phyloP scores from a whole-genome alignment of 1,284 basidiomycete species.

The Leucoagaricus sp. region DNA sequence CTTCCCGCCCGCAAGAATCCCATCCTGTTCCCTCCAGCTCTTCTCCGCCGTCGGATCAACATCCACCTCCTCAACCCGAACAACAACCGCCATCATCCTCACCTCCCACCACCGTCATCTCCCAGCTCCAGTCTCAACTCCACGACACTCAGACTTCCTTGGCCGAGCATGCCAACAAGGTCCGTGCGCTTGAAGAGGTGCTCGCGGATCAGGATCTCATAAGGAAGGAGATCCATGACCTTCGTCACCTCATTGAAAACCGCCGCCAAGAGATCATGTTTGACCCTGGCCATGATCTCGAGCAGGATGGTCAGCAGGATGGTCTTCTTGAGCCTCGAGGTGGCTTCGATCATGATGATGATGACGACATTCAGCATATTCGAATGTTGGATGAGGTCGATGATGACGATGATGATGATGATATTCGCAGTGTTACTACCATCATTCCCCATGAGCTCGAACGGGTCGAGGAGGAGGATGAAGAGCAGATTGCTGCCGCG shows the following conservation, averaged over 20 bases:
- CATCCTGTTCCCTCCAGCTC: conserved; percentile 25
- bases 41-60: conserved; percentile 18
- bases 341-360: conserved; percentile 39
- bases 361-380: conserved; percentile 28
- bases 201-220: conserved; percentile 88
- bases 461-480: conserved; percentile 74
- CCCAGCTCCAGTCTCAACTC: conserved; percentile 78
- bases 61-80: conserved; percentile 35
- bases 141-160: conserved; percentile 84
- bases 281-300: conserved; percentile 18
- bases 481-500: conserved; percentile 52
- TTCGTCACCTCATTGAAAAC: conserved; percentile 68
- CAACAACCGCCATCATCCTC: conserved; percentile 26
- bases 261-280: conserved; percentile 15
- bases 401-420: conserved; percentile 64
- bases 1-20: conserved; percentile 18
- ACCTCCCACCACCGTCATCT: conserved; percentile 44
- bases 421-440: conserved; percentile 60
- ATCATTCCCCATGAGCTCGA: conserved; percentile 70
- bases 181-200: conserved; percentile 80
- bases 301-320: not conserved
- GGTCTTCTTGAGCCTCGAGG: conserved; percentile 12
- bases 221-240: conserved; percentile 75
- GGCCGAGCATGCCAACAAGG: conserved; percentile 82
- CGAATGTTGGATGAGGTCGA: conserved; percentile 35